Base-by-base conservation (phyloP, 2,329 filamentous ascomycete species). In the Colletotrichum somersetense region DNA sequence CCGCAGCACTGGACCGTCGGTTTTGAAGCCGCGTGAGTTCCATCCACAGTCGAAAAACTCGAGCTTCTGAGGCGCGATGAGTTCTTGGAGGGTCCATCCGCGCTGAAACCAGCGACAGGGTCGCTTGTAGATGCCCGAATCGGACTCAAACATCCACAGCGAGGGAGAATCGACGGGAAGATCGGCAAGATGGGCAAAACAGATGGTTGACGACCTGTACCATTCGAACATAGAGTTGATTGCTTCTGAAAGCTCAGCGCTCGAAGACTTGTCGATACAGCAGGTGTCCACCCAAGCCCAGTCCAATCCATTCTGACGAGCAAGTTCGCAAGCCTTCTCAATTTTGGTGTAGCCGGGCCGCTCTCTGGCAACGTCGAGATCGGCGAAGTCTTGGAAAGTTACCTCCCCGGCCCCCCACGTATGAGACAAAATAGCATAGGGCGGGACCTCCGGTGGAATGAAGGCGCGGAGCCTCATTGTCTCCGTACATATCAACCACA, bases 371-470 rank as follows among this genome's bases (percentile, higher is more conserved):
- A 30, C 18, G 12, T 56, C 23, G 35, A 65, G 62, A 18, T 44
- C 26, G 30, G 48, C 33, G 26, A 76, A 71, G 26, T 79, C 76
- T 18, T 78, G 73, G 61, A 78, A 78, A 10, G 73, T 69, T 0
- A 80, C 75, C 61, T 81, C 79, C 1, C 77, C 77, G 2, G 76
- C 68, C 26, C 74, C 77, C 80, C 81, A 82, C 0, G 79, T 81
- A 63, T 82, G 81, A 12, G 80, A 82, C 2, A 82, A 75, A 52
- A 82, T 82, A 33, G 78, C 79, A 64, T 81, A 83, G 1, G 46
- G 46, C 12, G 62, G 62, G n/a, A 65, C 33, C 48, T 65, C 62
- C 71, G 73, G 46, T 68, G 72, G 11, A 71, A 68, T 35, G 53
- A 79, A 78, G 46, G 59, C 68, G 46, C 77, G 66, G 16, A 80